Conservation (phyloP, 2,329 filamentous ascomycete genomes). For the Coniosporium tulheliwenetii region DNA sequence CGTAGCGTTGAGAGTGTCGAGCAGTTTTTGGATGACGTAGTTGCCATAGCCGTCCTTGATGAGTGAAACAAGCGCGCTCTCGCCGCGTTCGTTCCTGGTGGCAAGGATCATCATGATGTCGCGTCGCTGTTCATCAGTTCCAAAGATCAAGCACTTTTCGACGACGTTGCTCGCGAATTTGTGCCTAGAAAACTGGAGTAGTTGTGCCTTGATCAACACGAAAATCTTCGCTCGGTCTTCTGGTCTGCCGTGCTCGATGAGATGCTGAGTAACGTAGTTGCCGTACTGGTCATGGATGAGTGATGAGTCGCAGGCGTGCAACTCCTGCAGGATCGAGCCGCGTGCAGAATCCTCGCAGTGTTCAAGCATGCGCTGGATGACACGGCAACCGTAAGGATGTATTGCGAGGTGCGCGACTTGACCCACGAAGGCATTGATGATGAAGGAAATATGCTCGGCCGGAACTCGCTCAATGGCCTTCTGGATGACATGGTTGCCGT, state of each 20-base stretch:
- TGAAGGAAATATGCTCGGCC: conserved; percentile 64
- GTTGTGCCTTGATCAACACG: conserved; percentile 51
- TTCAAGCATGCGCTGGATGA: conserved; percentile 85
- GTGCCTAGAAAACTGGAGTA: conserved; percentile 72
- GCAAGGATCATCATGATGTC: conserved; percentile 52
- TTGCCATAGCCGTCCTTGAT: conserved; percentile 91
- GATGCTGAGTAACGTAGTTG: conserved; percentile 91
- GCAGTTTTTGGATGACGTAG: conserved; percentile 86
- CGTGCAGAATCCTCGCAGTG: conserved; percentile 59
- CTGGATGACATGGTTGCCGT: conserved; percentile 94
- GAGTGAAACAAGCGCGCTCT: conserved; percentile 55
- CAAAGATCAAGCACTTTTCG: conserved; percentile 72
- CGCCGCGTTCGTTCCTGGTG: conserved; percentile 44
- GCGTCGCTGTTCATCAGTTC: conserved; percentile 51
- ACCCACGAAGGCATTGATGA: conserved; percentile 65
- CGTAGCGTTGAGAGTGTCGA: conserved; percentile 29
- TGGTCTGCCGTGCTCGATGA: conserved; percentile 62
- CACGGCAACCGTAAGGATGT: conserved; percentile 78
- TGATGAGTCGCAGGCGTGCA: conserved; percentile 54
- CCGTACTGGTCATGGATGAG: conserved; percentile 81
- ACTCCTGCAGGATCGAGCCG: conserved; percentile 57
- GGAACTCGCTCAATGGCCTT: conserved; percentile 78
- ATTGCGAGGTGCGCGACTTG: conserved; percentile 59
- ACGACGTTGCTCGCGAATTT: conserved; percentile 97
- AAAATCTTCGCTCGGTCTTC: conserved; percentile 63